Base-by-base conservation (phyloP, 139 green algal genomes). In the Coccomyxa sp. region DNA sequence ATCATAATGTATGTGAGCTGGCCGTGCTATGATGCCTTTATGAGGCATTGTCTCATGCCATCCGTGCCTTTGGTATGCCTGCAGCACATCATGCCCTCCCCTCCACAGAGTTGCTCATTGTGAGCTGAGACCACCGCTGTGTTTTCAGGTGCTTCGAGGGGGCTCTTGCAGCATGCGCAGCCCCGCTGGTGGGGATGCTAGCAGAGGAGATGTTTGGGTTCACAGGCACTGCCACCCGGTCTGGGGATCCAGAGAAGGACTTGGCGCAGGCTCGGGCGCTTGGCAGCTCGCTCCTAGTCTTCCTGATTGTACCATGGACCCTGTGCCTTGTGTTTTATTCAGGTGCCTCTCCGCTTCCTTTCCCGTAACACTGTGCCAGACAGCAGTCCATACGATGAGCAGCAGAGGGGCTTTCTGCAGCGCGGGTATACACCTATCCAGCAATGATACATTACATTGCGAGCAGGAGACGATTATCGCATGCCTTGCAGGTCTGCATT, bases 171-270 rank as follows among this genome's bases (percentile, higher is more conserved):
- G 85, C 90, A 0, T 85, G 86, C 55, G 85, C 83, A 0, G 83
- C 87, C 0, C 89, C 89, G 3, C 69, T 93, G 33, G 89, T 93
- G 69, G 89, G 89, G 29, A 39, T 82, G 7, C 64, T 93, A 6
- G 86, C 89, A 7, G 75, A 92, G 78, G 71, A 70, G 16, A 33
- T 82, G 38, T 93, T 92, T 77, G 82, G 86, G 0, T 93, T 90
- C 74, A 78, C 75, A n/a, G 89, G 88, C n/a, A 72, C 69, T 8
- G 82, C 79, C 36, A 64, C 77, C 9, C n/a, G 39, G 24, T 50
- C 69, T 72, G 39, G 27, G 24, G 55, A 79, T 40, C 44, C 31
- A 10, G 71, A 36, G 0, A 18, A 55, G 34, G 80, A 89, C 68
- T 35, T 87, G 24, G 64, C 7, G 24, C 86, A 86, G 55, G 85